Percentiles rank a stretch among this genome's conserved stretches.
phyloP scores from a whole-genome alignment of 768 basidiomycete species.

The Hypholoma fasciculare region DNA sequence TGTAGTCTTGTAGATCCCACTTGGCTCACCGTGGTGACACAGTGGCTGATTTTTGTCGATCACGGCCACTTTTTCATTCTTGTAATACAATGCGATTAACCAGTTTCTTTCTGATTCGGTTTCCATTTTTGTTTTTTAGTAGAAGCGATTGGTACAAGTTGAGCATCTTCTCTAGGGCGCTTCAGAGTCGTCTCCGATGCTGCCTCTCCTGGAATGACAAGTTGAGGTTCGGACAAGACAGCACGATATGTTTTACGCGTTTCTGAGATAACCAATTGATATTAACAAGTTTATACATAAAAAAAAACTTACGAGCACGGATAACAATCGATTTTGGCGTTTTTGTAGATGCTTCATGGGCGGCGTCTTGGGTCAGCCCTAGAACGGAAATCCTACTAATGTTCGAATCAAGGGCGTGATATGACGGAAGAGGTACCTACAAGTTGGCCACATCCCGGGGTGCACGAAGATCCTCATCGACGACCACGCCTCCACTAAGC shows the following conservation, averaged over 20 bases:
- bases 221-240: conserved; percentile 70
- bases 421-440: conserved; percentile 38
- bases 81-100: not conserved
- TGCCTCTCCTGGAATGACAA: conserved; percentile 47
- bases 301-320: conserved; percentile 64
- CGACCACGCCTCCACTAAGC: conserved; percentile 66
- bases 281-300: not conserved
- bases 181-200: not conserved
- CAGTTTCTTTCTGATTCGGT: conserved; percentile 4
- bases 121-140: conserved; percentile 20
- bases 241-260: conserved; percentile 82
- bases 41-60: too few relatives aligned
- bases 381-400: conserved; percentile 59
- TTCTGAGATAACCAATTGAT: conserved; percentile 40
- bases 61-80: not conserved
- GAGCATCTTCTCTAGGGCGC: conserved; percentile 2
- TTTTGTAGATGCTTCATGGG: conserved; percentile 61
- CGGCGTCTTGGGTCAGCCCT: conserved; percentile 66
- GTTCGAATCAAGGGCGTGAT: not conserved
- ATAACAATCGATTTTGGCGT: conserved; percentile 67
- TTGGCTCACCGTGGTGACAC: too few relatives aligned
- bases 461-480: conserved; percentile 62
- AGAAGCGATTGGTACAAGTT: not conserved
- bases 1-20: too few relatives aligned
- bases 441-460: conserved; percentile 77